Conservation (phyloP, 2,329 filamentous ascomycete genomes). For the Stachybotrys chlorohalonatus region DNA sequence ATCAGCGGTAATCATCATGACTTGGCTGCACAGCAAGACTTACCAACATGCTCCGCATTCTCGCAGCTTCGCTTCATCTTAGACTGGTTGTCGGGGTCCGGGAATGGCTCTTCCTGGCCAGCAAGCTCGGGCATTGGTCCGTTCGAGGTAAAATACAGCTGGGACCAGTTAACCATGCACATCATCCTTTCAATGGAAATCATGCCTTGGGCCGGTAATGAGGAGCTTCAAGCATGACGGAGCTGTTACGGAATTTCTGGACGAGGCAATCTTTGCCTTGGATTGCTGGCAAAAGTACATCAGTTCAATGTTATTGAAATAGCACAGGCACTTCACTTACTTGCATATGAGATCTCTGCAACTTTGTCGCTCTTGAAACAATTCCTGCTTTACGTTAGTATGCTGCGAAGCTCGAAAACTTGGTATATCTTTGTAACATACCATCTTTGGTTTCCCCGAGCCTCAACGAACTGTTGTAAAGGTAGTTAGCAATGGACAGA, state of each 20-base stretch:
- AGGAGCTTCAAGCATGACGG: conserved; percentile 80
- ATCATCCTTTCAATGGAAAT: not conserved
- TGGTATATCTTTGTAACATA: conserved; percentile 18
- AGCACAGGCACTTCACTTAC: conserved; percentile 36
- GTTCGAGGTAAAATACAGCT: conserved; percentile 46
- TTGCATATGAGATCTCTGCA: conserved; percentile 91
- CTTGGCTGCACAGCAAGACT: conserved; percentile 21
- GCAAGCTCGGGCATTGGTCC: conserved; percentile 40
- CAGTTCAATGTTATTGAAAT: too few relatives aligned
- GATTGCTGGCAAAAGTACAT: conserved; percentile 48
- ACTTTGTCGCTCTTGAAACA: conserved; percentile 77
- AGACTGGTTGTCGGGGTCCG: conserved; percentile 70
- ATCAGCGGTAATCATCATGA: not conserved
- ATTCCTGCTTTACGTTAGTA: conserved; percentile 42
- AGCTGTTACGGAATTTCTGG: conserved; percentile 94
- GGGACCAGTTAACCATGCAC: not conserved
- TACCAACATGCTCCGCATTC: conserved; percentile 76
- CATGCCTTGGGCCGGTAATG: conserved; percentile 76
- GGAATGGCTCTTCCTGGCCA: conserved; percentile 68
- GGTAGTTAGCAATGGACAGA: not conserved
- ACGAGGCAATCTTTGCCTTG: conserved; percentile 87
- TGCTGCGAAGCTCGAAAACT: not conserved
- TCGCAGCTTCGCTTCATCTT: conserved; percentile 84
- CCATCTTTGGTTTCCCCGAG: conserved; percentile 63
- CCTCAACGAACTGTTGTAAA: conserved; percentile 57